Evolutionary conservation across 257 asterid genomes (phyloP).

Genomic region (Solanum chilense): DNA sequence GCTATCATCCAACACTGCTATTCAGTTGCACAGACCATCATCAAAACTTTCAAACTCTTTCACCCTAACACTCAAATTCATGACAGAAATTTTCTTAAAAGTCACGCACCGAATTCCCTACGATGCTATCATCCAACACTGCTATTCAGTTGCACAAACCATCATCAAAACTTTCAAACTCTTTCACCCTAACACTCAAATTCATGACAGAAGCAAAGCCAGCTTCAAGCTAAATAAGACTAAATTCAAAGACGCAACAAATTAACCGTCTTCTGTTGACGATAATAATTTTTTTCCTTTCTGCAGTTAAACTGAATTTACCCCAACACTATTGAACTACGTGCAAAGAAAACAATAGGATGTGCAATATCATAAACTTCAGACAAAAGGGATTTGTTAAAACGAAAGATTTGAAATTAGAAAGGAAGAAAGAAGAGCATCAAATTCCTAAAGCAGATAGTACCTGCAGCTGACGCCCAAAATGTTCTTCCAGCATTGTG

Average conservation of each 20-base stretch:
- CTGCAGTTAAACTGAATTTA: not conserved
- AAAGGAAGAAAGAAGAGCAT: not conserved
- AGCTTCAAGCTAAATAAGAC: not conserved
- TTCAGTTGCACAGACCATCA: not conserved
- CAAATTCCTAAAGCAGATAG: not conserved
- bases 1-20: not conserved
- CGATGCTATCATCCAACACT: not conserved
- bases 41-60: not conserved
- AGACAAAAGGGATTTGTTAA: too few relatives aligned
- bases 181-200: not conserved
- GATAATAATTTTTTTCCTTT: not conserved
- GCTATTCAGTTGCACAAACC: not conserved
- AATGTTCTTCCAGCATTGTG: conserved; percentile 60
- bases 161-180: not conserved
- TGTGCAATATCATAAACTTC: not conserved
- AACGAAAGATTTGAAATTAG: not conserved
- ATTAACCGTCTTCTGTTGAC: not conserved
- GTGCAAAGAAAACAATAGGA: not conserved
- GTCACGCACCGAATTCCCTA: not conserved
- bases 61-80: not conserved
- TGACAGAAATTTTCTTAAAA: not conserved
- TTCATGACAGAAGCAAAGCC: not conserved
- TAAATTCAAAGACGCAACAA: not conserved
- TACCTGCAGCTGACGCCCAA: conserved; percentile 75
- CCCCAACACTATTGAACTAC: not conserved